A percentile compares a stretch with the other conserved stretches of the same genome.
Conservation (phyloP, 345 rosid species). For the Barbarea vulgaris region DNA sequence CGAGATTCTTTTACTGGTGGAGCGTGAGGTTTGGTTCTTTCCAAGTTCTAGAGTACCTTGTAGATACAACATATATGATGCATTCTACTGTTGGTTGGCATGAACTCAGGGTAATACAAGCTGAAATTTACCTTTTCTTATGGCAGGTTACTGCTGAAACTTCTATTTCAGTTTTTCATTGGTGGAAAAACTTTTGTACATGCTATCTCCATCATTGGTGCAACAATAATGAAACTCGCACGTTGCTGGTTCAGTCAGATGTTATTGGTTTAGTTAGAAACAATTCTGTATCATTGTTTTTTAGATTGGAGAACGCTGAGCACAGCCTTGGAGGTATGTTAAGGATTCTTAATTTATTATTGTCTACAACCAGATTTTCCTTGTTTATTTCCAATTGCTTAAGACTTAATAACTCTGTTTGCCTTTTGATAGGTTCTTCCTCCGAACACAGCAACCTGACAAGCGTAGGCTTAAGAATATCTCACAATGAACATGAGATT, state of each 20-base stretch:
- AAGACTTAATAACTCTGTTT: slow-evolving; percentile 6
- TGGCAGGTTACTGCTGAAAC: slow-evolving; percentile 65
- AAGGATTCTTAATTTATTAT: slow-evolving; percentile 20
- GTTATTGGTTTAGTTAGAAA: slow-evolving; percentile 82
- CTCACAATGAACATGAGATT: slow-evolving; percentile 58
- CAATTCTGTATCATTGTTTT: slow-evolving; percentile 75
- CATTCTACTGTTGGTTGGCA: slow-evolving; percentile 11
- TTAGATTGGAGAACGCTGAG: slow-evolving; percentile 67
- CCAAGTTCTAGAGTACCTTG: neutral
- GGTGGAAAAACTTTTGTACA: slow-evolving; percentile 77
- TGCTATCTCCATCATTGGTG: slow-evolving; percentile 85
- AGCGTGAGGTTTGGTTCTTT: slow-evolving; percentile 64
- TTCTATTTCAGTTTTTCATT: slow-evolving; percentile 54
- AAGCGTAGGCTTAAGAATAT: slow-evolving; percentile 50
- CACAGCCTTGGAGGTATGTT: slow-evolving; percentile 66
- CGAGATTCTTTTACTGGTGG: slow-evolving; percentile 76
- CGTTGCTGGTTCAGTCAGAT: slow-evolving; percentile 67
- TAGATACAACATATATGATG: slow-evolving; percentile 13
- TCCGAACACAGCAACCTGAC: slow-evolving; percentile 51
- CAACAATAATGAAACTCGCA: slow-evolving; percentile 70
- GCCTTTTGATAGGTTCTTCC: slow-evolving; percentile 52
- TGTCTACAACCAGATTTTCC: slow-evolving; percentile 21
- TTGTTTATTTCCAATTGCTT: neutral
- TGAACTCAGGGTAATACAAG: slow-evolving; percentile 17
- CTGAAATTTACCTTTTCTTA: slow-evolving; percentile 32